phyloP scores from a whole-genome alignment of 2,329 filamentous ascomycete genomes.

The Microthyrium microscopicum region DNA sequence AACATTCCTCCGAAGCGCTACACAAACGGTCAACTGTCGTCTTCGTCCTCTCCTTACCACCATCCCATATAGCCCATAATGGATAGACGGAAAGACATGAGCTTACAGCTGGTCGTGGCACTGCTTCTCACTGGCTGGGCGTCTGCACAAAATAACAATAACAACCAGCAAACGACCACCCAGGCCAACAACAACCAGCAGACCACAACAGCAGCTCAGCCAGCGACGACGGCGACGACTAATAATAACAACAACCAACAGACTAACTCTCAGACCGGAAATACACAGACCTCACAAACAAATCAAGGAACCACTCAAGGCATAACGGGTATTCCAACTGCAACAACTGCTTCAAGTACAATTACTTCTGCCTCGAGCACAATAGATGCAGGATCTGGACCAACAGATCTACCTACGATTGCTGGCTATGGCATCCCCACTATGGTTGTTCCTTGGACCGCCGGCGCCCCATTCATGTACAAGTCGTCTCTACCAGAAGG shows the following conservation, averaged over 20 bases:
- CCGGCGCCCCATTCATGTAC: constrained; percentile 81
- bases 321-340: constrained; percentile 3
- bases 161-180: background rate
- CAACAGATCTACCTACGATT: constrained; percentile 34
- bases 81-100: too few species aligned
- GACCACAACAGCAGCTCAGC: constrained; percentile 1
- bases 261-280: too few species aligned
- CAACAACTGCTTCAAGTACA: constrained; percentile 9
- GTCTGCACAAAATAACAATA: too few species aligned
- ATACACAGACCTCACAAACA: constrained; percentile 14
- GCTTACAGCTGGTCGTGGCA: too few species aligned
- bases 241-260: background rate
- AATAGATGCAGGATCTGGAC: too few species aligned
- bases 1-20: too few species aligned
- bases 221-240: background rate
- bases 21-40: too few species aligned
- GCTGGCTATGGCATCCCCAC: constrained; percentile 45
- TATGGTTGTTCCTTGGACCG: constrained; percentile 64
- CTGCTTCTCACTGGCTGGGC: too few species aligned
- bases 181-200: background rate
- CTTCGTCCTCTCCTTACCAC: too few species aligned
- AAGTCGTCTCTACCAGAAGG: constrained; percentile 73
- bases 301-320: constrained; percentile 11
- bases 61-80: too few species aligned
- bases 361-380: constrained; percentile 13